These are phyloP conservation scores for Epichloe festucae DNA, from an alignment of 2,329 filamentous ascomycete species.

Conservation along the genomic window DNA sequence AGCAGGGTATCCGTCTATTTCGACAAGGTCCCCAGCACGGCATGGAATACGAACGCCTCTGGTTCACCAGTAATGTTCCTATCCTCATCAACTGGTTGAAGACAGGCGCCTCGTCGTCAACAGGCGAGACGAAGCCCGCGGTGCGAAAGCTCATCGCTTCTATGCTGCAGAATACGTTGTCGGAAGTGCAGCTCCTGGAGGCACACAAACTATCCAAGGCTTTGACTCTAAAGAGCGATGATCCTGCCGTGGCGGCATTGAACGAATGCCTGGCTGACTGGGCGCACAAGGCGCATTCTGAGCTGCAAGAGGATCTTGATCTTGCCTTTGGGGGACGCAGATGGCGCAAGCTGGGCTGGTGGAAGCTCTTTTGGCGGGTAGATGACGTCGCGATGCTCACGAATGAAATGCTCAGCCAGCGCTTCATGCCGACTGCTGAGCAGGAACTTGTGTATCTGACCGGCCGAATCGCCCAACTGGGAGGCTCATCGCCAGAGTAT, in stretches of 20 bases:
- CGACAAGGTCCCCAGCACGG: constrained; percentile 58
- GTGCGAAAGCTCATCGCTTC: constrained; percentile 55
- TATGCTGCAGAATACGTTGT: constrained; percentile 42
- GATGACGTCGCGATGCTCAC: constrained; percentile 82
- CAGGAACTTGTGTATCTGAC: constrained; percentile 71
- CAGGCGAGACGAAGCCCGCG: constrained; percentile 46
- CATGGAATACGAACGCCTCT: constrained; percentile 57
- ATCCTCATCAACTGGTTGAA: constrained; percentile 53
- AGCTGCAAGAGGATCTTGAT: constrained; percentile 70
- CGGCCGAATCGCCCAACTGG: constrained; percentile 52
- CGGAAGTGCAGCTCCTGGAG: constrained; percentile 38
- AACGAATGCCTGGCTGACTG: constrained; percentile 50
- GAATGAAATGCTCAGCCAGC: constrained; percentile 60
- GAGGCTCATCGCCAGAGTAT: constrained; percentile 18
- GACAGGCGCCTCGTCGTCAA: constrained; percentile 26
- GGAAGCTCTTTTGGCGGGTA: constrained; percentile 89
- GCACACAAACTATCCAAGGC: constrained; percentile 21
- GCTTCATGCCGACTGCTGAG: constrained; percentile 69
- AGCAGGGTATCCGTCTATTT: constrained; percentile 51
- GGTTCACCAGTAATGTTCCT: constrained; percentile 60
- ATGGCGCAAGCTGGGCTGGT: constrained; percentile 80
- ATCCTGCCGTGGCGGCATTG: constrained; percentile 31
- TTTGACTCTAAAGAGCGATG: constrained; percentile 17
- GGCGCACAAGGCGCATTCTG: constrained; percentile 69
- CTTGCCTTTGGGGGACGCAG: constrained; percentile 62